These are phyloP conservation scores for Apophysomyces ossiformis DNA, from an alignment of 371 early-diverging fungal genomes.

Conservation along the genomic window DNA sequence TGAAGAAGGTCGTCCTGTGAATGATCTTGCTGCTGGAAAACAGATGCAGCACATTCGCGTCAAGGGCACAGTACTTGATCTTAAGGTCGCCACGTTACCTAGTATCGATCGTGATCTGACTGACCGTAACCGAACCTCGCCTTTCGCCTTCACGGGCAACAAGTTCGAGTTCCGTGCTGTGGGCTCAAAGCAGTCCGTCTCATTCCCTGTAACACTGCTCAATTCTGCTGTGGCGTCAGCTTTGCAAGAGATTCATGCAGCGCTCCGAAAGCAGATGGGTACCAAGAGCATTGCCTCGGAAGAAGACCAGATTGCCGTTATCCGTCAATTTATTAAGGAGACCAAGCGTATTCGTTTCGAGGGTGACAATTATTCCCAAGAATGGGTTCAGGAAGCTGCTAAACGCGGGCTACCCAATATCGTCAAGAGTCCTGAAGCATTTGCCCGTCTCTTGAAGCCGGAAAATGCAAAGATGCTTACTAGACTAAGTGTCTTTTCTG, in stretches of 20 bases:
- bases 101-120: slow-evolving; percentile 94
- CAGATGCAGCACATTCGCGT: slow-evolving; percentile 89
- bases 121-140: slow-evolving; percentile 99
- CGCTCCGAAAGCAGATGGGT: slow-evolving; percentile 78
- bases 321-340: slow-evolving; percentile 79
- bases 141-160: slow-evolving; percentile 99
- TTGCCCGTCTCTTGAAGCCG: slow-evolving; percentile 73
- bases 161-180: slow-evolving; percentile 99
- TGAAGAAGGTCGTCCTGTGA: slow-evolving; percentile 86
- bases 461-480: slow-evolving; percentile 79
- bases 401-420: slow-evolving; percentile 95
- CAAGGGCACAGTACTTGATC: slow-evolving; percentile 93
- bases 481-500: slow-evolving; percentile 84
- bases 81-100: slow-evolving; percentile 94
- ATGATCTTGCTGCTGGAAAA: slow-evolving; percentile 76
- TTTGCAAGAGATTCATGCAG: slow-evolving; percentile 73
- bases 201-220: slow-evolving; percentile 92
- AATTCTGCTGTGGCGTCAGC: slow-evolving; percentile 93
- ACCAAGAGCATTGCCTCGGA: slow-evolving; percentile 74
- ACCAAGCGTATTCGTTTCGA: slow-evolving; percentile 95
- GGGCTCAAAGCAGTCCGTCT: slow-evolving; percentile 96
- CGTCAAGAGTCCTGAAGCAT: slow-evolving; percentile 86
- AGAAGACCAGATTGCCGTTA: slow-evolving; percentile 88
- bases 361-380: slow-evolving; percentile 92
- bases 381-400: slow-evolving; percentile 81